A percentile compares a stretch with the other conserved stretches of the same genome.
Evolutionary conservation across 2,329 filamentous ascomycete genomes (phyloP).

Genomic region (Pseudocercospora fuligena): DNA sequence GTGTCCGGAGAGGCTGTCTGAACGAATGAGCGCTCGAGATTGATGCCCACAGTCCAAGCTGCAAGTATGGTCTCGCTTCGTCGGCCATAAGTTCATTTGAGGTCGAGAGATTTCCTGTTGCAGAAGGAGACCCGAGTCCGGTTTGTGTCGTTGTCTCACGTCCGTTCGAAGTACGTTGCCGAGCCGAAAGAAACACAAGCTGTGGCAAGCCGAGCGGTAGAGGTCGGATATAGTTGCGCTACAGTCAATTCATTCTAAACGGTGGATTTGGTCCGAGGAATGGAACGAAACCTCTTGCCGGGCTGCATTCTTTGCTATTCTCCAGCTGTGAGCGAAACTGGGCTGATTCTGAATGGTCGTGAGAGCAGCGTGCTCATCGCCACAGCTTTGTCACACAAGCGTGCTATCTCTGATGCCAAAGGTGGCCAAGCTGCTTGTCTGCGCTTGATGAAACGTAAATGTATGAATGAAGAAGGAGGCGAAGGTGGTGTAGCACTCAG

Average conservation of each 20-base stretch:
- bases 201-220: background rate
- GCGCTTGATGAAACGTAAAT: conserved; percentile 1
- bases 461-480: background rate
- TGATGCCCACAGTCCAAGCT: background rate
- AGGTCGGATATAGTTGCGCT: background rate
- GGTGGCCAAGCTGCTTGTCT: background rate
- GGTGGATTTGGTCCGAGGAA: too few relatives aligned
- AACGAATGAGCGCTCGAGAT: background rate
- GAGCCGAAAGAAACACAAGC: background rate
- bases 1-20: background rate
- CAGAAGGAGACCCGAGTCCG: background rate
- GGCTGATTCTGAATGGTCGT: too few relatives aligned
- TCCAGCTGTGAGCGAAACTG: too few relatives aligned
- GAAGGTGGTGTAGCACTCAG: background rate
- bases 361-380: too few relatives aligned
- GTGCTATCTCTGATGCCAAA: background rate
- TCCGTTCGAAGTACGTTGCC: background rate
- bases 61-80: background rate
- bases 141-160: background rate
- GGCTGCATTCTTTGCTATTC: too few relatives aligned
- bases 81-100: background rate
- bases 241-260: too few relatives aligned
- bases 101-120: background rate
- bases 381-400: too few relatives aligned
- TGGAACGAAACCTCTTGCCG: too few relatives aligned